phyloP scores from a whole-genome alignment of 352 stramenopile species.

The Stramenopiles sp. region DNA sequence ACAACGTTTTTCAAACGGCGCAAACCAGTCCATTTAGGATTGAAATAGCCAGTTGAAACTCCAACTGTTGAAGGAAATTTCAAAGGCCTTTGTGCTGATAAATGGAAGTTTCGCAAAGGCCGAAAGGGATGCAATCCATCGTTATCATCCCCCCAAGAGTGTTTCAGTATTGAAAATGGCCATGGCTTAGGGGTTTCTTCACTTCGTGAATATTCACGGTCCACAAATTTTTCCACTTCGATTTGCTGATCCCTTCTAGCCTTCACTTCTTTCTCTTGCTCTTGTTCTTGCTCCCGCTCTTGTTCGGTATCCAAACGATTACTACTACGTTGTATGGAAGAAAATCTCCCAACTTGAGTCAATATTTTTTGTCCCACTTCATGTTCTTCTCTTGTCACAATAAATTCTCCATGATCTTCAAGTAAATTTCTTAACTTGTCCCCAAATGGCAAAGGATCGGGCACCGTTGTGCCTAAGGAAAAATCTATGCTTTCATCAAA shows the following conservation, averaged over 20 bases:
- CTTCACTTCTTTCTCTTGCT: constrained; percentile 43
- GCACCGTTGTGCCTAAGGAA: constrained; percentile 9
- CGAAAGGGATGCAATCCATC: constrained; percentile 31
- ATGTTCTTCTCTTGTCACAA: too few relatives aligned
- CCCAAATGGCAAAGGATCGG: constrained; percentile 12
- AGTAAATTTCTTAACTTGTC: constrained; percentile 10
- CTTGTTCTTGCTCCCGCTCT: constrained; percentile 34
- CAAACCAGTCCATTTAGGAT: constrained; percentile 54
- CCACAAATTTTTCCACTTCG: constrained; percentile 21
- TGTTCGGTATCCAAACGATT: too few relatives aligned
- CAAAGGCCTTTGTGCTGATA: constrained; percentile 40
- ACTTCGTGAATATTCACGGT: constrained; percentile 55
- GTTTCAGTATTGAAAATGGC: constrained; percentile 30
- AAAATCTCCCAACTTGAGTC: too few relatives aligned
- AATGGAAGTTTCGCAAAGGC: constrained; percentile 42
- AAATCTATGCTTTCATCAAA: constrained; percentile 12
- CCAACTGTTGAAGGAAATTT: constrained; percentile 39
- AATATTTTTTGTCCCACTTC: constrained; percentile 43
- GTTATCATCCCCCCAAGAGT: constrained; percentile 19
- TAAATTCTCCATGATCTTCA: too few relatives aligned
- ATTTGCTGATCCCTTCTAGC: constrained; percentile 68
- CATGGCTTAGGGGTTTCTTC: constrained; percentile 61
- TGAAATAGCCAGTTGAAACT: constrained; percentile 64
- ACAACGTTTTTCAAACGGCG: constrained; percentile 62
- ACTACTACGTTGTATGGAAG: too few relatives aligned